Conservation (phyloP, 192 early-diverging fungal genomes). For the Podila minutissima region DNA sequence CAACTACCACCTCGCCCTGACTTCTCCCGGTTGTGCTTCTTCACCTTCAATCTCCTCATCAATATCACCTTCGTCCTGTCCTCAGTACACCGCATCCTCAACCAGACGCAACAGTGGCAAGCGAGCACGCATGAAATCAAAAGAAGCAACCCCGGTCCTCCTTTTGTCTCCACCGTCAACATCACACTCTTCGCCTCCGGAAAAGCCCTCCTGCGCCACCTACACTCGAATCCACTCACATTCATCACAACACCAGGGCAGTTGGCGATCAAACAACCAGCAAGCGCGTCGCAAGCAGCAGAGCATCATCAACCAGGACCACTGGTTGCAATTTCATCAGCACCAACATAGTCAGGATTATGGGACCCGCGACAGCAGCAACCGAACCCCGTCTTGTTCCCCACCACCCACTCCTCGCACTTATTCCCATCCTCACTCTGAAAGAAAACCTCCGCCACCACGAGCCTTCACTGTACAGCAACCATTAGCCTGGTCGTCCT, state of each 20-base stretch:
- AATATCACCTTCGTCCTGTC: neutral
- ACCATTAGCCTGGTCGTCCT: conserved; percentile 1
- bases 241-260: neutral
- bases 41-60: conserved; percentile 6
- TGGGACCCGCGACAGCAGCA: neutral
- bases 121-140: neutral
- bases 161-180: neutral
- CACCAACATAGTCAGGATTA: conserved; percentile 1
- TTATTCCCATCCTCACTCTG: neutral
- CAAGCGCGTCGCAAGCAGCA: neutral
- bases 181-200: neutral
- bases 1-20: conserved; percentile 14
- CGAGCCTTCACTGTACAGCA: no score
- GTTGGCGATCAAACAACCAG: conserved; percentile 2
- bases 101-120: conserved; percentile 1
- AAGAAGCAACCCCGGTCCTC: neutral
- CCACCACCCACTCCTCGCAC: conserved; percentile 10
- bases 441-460: neutral
- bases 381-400: neutral
- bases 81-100: neutral
- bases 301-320: neutral
- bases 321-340: neutral
- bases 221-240: neutral
- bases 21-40: conserved; percentile 1
- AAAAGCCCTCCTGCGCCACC: neutral